Evolutionary conservation across 2,329 filamentous ascomycete species (phyloP).

Genomic region (Talaromyces islandicus): DNA sequence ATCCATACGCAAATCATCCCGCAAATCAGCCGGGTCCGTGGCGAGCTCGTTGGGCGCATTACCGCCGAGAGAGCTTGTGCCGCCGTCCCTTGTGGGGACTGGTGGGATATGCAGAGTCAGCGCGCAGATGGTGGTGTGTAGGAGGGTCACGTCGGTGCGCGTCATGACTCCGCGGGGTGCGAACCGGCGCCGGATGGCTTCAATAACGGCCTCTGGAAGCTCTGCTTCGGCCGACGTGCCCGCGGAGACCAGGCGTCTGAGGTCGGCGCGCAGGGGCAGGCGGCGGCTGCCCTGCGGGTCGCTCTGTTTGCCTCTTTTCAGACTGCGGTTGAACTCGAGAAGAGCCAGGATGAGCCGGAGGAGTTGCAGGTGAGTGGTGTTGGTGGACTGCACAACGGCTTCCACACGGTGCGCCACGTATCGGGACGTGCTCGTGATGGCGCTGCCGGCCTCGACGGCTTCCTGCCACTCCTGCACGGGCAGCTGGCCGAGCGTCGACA

Average conservation of each 20-base stretch:
- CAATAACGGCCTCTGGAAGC: slow-evolving; percentile 34
- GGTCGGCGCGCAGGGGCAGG: slow-evolving; percentile 34
- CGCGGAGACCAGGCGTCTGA: slow-evolving; percentile 29
- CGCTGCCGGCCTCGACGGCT: slow-evolving; percentile 27
- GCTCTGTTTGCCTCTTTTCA: slow-evolving; percentile 22
- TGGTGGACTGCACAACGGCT: slow-evolving; percentile 31
- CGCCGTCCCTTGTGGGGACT: slow-evolving; percentile 30
- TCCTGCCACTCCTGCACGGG: slow-evolving; percentile 40
- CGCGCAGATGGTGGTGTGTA: slow-evolving; percentile 42
- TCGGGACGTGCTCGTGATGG: slow-evolving; percentile 35
- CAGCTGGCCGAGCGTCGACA: slow-evolving; percentile 36
- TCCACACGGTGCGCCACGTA: slow-evolving; percentile 41
- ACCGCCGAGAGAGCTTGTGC: slow-evolving; percentile 28
- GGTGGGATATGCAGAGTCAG: slow-evolving; percentile 42
- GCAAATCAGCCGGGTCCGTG: slow-evolving; percentile 40
- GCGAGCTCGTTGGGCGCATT: slow-evolving; percentile 33
- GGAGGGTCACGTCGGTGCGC: slow-evolving; percentile 35
- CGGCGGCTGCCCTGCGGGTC: slow-evolving; percentile 32
- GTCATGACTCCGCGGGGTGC: slow-evolving; percentile 29
- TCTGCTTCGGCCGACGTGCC: slow-evolving; percentile 16
- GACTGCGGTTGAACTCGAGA: slow-evolving; percentile 34
- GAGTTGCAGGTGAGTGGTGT: slow-evolving; percentile 37
- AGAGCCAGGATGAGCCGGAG: slow-evolving; percentile 41
- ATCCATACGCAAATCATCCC: slow-evolving; percentile 39
- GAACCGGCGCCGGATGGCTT: slow-evolving; percentile 36